Evolutionary conservation across 2,329 filamentous ascomycete genomes (phyloP).

Genomic region (Claviceps africana): DNA sequence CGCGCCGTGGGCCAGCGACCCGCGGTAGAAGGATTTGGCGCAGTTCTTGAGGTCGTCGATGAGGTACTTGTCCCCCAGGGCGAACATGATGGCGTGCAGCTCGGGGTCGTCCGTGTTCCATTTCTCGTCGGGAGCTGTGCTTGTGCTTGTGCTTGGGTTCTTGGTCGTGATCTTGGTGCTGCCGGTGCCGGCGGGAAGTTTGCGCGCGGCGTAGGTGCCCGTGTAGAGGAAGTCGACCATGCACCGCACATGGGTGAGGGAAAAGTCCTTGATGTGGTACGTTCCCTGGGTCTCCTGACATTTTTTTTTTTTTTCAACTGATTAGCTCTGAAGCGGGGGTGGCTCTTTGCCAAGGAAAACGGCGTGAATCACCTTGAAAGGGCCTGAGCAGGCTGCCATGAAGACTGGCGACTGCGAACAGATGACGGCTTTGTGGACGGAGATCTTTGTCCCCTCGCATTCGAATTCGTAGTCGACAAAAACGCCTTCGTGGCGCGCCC

Average conservation of each 20-base stretch:
- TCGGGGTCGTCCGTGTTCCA: background rate
- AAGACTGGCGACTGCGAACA: constrained; percentile 1
- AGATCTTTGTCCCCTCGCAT: background rate
- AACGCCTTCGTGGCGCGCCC: background rate
- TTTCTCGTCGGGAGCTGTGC: background rate
- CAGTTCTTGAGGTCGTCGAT: background rate
- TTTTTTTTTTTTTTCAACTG: background rate
- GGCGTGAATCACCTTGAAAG: background rate
- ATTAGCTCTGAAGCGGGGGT: background rate
- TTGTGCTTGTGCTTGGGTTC: background rate
- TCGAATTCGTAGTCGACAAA: constrained; percentile 1
- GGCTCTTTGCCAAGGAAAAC: background rate
- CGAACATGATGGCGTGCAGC: background rate
- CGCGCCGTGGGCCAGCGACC: background rate
- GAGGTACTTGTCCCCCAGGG: constrained; percentile 1
- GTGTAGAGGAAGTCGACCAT: constrained; percentile 1
- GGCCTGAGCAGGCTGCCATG: background rate
- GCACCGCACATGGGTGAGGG: background rate
- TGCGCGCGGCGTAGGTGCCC: background rate
- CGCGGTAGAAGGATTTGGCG: background rate
- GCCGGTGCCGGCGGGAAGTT: background rate
- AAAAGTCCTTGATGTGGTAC: background rate
- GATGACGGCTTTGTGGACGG: background rate
- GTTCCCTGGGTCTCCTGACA: background rate
- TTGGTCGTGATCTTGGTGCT: background rate